phyloP scores from a whole-genome alignment of 805 yeast species.

The Candida xiaguanensis region DNA sequence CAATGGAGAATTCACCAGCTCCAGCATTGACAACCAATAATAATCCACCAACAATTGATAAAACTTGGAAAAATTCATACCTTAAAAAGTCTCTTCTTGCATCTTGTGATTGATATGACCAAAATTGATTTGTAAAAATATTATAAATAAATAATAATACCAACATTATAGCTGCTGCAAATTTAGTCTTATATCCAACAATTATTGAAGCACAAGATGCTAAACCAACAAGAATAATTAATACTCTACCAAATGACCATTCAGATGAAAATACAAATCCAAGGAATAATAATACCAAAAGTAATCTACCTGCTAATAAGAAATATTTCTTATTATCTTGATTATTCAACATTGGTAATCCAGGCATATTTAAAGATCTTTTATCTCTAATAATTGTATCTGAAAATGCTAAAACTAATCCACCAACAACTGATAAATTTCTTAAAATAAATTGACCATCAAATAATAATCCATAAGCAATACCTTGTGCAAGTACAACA shows the following conservation, averaged over 20 bases:
- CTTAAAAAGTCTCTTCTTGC: conserved; percentile 83
- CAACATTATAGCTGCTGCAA: conserved; percentile 72
- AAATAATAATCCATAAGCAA: conserved; percentile 81
- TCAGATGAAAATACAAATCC: conserved; percentile 77
- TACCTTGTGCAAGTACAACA: conserved; percentile 78
- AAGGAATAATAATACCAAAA: conserved; percentile 78
- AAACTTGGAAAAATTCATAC: conserved; percentile 92
- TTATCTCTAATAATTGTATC: conserved; percentile 80
- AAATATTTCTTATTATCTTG: conserved; percentile 77
- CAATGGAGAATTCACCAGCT: conserved; percentile 90
- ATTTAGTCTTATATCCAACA: conserved; percentile 89
- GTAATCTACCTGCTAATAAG: conserved; percentile 80
- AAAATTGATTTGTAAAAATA: conserved; percentile 77
- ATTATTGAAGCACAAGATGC: conserved; percentile 72
- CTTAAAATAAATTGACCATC: conserved; percentile 81
- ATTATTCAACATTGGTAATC: conserved; percentile 67
- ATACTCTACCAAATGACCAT: conserved; percentile 63
- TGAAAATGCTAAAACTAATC: conserved; percentile 79
- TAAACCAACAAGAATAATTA: conserved; percentile 68
- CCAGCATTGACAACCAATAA: conserved; percentile 90
- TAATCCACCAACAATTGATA: conserved; percentile 93
- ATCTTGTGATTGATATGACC: conserved; percentile 70
- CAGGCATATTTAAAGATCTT: conserved; percentile 65
- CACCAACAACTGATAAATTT: conserved; percentile 88
- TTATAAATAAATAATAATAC: conserved; percentile 73